Percentiles rank a stretch among this genome's conserved stretches.
These are phyloP conservation scores for Thinopyrum elongatum DNA, from an alignment of 176 grass and related monocot genomes.

Conservation along the genomic window DNA sequence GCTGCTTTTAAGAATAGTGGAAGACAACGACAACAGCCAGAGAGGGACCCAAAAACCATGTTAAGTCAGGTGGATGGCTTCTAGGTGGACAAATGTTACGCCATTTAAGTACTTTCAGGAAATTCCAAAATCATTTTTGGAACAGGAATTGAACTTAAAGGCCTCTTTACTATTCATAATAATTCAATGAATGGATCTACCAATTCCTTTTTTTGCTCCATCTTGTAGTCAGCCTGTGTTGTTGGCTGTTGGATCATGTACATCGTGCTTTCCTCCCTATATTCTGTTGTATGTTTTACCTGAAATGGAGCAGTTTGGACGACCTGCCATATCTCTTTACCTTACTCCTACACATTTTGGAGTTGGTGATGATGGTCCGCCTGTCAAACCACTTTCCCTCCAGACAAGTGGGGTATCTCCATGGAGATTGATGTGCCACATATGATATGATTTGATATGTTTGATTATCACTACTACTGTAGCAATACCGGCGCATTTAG, in stretches of 20 bases:
- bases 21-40: neutral
- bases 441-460: neutral
- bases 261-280: neutral
- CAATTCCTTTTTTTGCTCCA: neutral
- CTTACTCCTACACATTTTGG: neutral
- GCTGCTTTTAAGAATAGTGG: neutral
- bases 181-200: neutral
- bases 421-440: neutral
- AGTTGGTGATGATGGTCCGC: neutral
- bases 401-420: neutral
- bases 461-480: neutral
- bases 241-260: neutral
- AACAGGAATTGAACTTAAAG: neutral
- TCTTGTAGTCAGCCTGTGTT: neutral
- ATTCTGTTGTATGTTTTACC: neutral
- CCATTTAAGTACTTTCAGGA: neutral
- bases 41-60: neutral
- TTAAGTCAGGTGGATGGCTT: slow-evolving; percentile 10
- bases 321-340: neutral
- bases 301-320: neutral
- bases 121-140: neutral
- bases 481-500: neutral
- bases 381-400: neutral
- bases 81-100: neutral
- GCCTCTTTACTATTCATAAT: neutral